These are phyloP conservation scores for Mariannaea sp. DNA, from an alignment of 2,329 filamentous ascomycete species.

Conservation along the genomic window DNA sequence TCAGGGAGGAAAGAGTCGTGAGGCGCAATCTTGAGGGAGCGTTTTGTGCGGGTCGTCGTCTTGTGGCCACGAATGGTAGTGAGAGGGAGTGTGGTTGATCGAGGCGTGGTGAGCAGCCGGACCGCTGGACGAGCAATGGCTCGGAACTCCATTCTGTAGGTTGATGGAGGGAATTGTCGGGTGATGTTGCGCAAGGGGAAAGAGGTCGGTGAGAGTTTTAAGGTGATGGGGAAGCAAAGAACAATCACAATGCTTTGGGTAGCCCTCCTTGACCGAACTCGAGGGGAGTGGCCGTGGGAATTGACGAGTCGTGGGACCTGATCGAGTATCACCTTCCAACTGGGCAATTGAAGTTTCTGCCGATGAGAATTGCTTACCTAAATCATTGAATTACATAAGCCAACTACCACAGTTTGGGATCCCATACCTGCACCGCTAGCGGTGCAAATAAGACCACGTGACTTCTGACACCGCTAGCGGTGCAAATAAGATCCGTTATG, in stretches of 20 bases:
- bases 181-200: conserved; percentile 1
- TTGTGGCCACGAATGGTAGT: conserved; percentile 51
- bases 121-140: conserved; percentile 43
- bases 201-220: neutral
- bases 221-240: neutral
- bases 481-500: too few species aligned
- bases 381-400: conserved; percentile 3
- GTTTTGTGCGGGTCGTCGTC: conserved; percentile 59
- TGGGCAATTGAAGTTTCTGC: conserved; percentile 37
- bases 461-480: too few species aligned
- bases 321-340: conserved; percentile 26
- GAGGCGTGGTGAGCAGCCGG: conserved; percentile 39
- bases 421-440: too few species aligned
- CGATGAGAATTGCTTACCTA: conserved; percentile 20
- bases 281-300: conserved; percentile 33
- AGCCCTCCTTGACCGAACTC: conserved; percentile 25
- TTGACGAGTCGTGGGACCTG: conserved; percentile 31
- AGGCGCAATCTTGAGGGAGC: conserved; percentile 62
- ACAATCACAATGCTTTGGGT: conserved; percentile 4
- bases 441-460: too few species aligned
- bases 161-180: conserved; percentile 15
- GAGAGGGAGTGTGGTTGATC: conserved; percentile 33
- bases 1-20: conserved; percentile 62
- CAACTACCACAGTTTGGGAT: too few species aligned
- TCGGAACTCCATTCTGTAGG: conserved; percentile 45